These are phyloP conservation scores for Fomitiporia mediterranea DNA, from an alignment of 1,284 basidiomycete genomes.

Conservation along the genomic window DNA sequence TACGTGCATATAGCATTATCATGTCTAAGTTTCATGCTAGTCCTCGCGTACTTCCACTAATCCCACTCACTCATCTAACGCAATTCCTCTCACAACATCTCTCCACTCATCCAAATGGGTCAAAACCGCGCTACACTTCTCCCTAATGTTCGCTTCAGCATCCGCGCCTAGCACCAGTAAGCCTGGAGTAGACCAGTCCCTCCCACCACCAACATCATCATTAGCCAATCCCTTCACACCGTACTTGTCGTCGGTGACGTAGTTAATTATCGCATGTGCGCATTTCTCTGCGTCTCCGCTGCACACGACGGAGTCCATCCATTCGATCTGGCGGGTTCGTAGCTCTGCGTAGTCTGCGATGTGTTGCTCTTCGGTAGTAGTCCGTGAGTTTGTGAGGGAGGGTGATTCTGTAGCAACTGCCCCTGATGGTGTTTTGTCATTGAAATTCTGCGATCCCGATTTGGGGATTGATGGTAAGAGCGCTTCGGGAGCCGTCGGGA, in stretches of 20 bases:
- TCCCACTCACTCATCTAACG: constrained; percentile 3
- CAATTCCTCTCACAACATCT: constrained; percentile 19
- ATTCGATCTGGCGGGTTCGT: constrained; percentile 8
- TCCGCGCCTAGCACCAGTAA: constrained; percentile 21
- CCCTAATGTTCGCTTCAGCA: constrained; percentile 19
- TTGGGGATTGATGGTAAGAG: not conserved
- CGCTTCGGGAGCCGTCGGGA: constrained; percentile 12
- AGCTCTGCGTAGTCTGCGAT: constrained; percentile 12
- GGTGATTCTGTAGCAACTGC: too few relatives aligned
- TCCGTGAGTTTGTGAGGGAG: too few relatives aligned
- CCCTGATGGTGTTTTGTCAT: not conserved
- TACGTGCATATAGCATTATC: too few relatives aligned
- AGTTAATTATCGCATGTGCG: constrained; percentile 13
- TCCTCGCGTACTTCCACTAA: too few relatives aligned
- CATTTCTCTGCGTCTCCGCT: constrained; percentile 13
- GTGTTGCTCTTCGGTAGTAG: not conserved
- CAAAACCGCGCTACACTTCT: constrained; percentile 17
- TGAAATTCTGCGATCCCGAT: not conserved
- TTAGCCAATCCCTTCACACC: not conserved
- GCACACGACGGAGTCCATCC: constrained; percentile 13
- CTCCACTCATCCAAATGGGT: constrained; percentile 20
- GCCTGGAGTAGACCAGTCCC: constrained; percentile 15
- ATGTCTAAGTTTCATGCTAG: too few relatives aligned
- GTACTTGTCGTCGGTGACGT: not conserved
- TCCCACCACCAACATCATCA: not conserved